Evolutionary conservation across 2,329 filamentous ascomycete genomes (phyloP).

Genomic region (Exophiala bonariae): DNA sequence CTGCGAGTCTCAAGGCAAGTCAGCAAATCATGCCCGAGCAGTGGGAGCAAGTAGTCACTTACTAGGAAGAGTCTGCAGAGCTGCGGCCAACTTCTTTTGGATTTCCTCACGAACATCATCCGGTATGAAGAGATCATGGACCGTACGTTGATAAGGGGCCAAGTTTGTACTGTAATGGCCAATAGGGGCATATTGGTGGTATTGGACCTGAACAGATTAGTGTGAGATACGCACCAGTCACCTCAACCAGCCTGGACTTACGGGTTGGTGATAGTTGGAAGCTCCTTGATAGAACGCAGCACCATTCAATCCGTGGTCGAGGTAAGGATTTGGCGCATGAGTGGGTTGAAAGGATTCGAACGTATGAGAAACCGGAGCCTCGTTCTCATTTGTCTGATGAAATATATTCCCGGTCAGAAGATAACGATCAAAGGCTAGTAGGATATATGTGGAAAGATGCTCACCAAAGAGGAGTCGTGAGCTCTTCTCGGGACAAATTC

Average conservation of each 20-base stretch:
- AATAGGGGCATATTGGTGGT: slow-evolving; percentile 88
- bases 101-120: slow-evolving; percentile 85
- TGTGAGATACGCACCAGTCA: neutral
- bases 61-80: slow-evolving; percentile 81
- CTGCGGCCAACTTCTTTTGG: slow-evolving; percentile 83
- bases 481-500: slow-evolving; percentile 58
- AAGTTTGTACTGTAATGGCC: slow-evolving; percentile 81
- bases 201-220: slow-evolving; percentile 63
- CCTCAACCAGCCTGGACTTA: slow-evolving; percentile 37
- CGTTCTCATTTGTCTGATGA: slow-evolving; percentile 20
- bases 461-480: slow-evolving; percentile 50
- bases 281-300: slow-evolving; percentile 66
- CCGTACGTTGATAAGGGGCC: slow-evolving; percentile 78
- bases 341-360: slow-evolving; percentile 31
- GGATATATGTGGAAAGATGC: slow-evolving; percentile 20
- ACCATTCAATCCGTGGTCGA: slow-evolving; percentile 63
- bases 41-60: slow-evolving; percentile 33
- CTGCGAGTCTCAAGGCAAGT: slow-evolving; percentile 55
- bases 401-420: neutral
- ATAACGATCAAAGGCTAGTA: neutral
- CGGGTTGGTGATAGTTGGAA: slow-evolving; percentile 63
- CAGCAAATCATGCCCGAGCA: slow-evolving; percentile 5
- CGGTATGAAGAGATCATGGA: slow-evolving; percentile 88
- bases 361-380: slow-evolving; percentile 16
- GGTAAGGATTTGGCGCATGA: slow-evolving; percentile 69